These are phyloP conservation scores for Kernera saxatilis DNA, from an alignment of 345 rosid genomes.

Conservation along the genomic window DNA sequence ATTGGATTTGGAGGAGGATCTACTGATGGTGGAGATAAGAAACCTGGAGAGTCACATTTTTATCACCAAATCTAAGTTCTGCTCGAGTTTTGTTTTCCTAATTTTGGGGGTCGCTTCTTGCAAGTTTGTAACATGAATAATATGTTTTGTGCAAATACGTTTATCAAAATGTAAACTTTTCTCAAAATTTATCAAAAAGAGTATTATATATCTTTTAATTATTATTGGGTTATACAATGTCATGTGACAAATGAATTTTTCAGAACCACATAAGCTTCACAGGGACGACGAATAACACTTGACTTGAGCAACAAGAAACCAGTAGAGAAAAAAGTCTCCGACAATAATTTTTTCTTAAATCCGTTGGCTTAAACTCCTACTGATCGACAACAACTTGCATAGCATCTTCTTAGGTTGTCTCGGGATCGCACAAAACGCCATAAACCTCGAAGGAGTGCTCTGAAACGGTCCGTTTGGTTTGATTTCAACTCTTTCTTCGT, in stretches of 20 bases:
- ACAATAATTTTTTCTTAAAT: conserved; percentile 11
- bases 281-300: background rate
- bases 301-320: conserved; percentile 25
- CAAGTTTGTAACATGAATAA: background rate
- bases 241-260: conserved; percentile 7
- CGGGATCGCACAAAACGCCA: conserved; percentile 67
- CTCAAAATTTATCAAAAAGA: background rate
- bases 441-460: conserved; percentile 49
- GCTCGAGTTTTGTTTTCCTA: background rate
- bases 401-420: conserved; percentile 50
- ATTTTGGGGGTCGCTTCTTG: background rate
- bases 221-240: background rate
- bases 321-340: background rate
- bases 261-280: conserved; percentile 4
- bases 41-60: background rate
- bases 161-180: background rate
- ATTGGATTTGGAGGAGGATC: conserved; percentile 12
- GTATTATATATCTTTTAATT: background rate
- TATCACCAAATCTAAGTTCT: conserved; percentile 21
- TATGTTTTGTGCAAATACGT: background rate
- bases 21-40: conserved; percentile 16
- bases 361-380: conserved; percentile 53
- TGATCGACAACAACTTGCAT: conserved; percentile 48
- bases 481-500: conserved; percentile 55
- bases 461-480: conserved; percentile 45